A percentile compares a stretch with the other conserved stretches of the same genome.
Conservation (phyloP, 2,329 filamentous ascomycete species). For the Zymoseptoria ardabiliae region DNA sequence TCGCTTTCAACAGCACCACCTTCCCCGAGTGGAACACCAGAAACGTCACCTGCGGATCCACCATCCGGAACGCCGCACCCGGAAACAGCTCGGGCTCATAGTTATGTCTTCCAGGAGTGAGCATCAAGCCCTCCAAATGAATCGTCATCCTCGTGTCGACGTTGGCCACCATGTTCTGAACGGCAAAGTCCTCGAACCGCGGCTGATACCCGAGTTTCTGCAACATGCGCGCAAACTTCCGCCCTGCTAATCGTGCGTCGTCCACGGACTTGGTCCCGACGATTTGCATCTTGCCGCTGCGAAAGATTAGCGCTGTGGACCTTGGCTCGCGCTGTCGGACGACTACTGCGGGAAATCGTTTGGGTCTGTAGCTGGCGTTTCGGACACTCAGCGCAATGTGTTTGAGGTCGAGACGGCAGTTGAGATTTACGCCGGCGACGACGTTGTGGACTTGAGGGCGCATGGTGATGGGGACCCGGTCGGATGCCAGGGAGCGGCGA, state of each 20-base stretch:
- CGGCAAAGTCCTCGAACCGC: slow-evolving; percentile 89
- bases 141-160: slow-evolving; percentile 91
- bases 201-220: slow-evolving; percentile 88
- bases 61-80: slow-evolving; percentile 87
- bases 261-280: slow-evolving; percentile 85
- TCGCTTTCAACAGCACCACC: slow-evolving; percentile 81
- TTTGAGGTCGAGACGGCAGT: slow-evolving; percentile 83
- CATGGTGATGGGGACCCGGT: background rate
- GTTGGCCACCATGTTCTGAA: slow-evolving; percentile 85
- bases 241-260: slow-evolving; percentile 76
- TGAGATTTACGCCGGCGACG: slow-evolving; percentile 82
- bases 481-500: background rate
- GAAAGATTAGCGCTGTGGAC: slow-evolving; percentile 81
- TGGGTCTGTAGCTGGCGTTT: slow-evolving; percentile 84
- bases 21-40: slow-evolving; percentile 69
- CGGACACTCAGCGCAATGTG: slow-evolving; percentile 81
- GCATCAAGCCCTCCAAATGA: slow-evolving; percentile 74
- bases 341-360: slow-evolving; percentile 88
- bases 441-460: slow-evolving; percentile 54
- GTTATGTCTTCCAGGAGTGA: slow-evolving; percentile 49
- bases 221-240: slow-evolving; percentile 84
- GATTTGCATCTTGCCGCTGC: slow-evolving; percentile 88
- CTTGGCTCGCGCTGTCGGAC: slow-evolving; percentile 90
- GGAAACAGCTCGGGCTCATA: slow-evolving; percentile 88
- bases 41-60: slow-evolving; percentile 67